phyloP scores from a whole-genome alignment of 805 yeast species.

The Cyberlindnera galapagoensis region DNA sequence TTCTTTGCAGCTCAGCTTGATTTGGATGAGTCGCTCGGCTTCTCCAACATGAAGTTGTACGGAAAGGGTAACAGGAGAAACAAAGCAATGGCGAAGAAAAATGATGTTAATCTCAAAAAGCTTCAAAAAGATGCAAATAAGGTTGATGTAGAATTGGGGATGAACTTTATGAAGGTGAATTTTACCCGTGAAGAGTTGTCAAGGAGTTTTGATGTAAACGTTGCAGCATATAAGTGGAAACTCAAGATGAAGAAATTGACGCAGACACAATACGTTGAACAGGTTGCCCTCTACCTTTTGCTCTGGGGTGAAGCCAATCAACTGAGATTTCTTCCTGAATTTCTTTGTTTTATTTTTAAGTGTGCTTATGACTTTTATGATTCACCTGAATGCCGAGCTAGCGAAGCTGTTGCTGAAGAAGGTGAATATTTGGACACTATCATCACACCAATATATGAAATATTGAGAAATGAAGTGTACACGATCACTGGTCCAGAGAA shows the following conservation, averaged over 20 bases:
- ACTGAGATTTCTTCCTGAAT: constrained; percentile 80
- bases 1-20: constrained; percentile 81
- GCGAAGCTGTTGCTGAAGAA: constrained; percentile 26
- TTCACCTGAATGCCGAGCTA: constrained; percentile 30
- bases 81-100: constrained; percentile 36
- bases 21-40: constrained; percentile 62
- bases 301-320: constrained; percentile 94
- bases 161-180: constrained; percentile 47
- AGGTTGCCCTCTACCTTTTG: constrained; percentile 62
- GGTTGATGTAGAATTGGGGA: constrained; percentile 43
- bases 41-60: constrained; percentile 45
- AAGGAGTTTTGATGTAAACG: constrained; percentile 39
- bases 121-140: constrained; percentile 34
- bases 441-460: constrained; percentile 66
- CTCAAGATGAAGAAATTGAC: constrained; percentile 39
- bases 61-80: constrained; percentile 40
- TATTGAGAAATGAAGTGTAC: constrained; percentile 50
- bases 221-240: constrained; percentile 68
- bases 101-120: constrained; percentile 28
- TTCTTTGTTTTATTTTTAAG: constrained; percentile 75
- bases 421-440: constrained; percentile 52
- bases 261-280: constrained; percentile 48
- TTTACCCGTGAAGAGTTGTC: constrained; percentile 38
- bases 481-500: constrained; percentile 39
- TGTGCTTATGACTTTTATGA: constrained; percentile 63